phyloP scores from a whole-genome alignment of 73 alveolate species.

The Stentor coeruleus region DNA sequence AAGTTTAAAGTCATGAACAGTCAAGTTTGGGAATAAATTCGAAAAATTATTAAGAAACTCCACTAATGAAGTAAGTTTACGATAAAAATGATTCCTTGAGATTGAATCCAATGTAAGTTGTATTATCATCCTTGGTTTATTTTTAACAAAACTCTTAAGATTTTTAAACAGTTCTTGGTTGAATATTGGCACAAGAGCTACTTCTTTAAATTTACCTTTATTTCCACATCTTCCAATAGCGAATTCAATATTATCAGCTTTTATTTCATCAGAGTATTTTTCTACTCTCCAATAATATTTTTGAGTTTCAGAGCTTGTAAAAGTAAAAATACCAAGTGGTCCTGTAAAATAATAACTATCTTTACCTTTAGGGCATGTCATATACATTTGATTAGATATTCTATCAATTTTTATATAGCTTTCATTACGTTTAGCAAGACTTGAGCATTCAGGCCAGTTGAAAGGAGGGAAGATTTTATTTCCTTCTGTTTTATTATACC shows the following conservation, averaged over 20 bases:
- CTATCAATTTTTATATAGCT: neutral
- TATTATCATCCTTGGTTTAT: neutral
- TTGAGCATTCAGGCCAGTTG: neutral
- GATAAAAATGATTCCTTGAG: neutral
- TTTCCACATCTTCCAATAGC: neutral
- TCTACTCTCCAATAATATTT: neutral
- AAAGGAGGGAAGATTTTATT: neutral
- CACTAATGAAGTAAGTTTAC: slow-evolving; percentile 7
- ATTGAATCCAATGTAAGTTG: neutral
- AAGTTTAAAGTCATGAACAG: neutral
- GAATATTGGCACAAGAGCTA: neutral
- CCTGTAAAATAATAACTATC: neutral
- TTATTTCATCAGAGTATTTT: neutral
- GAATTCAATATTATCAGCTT: neutral
- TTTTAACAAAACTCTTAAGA: neutral
- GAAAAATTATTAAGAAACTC: neutral
- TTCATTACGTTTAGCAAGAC: neutral
- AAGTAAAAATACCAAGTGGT: neutral
- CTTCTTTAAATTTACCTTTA: neutral
- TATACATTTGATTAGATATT: neutral
- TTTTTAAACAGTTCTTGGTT: neutral
- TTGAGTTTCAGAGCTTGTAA: neutral
- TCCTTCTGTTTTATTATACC: neutral
- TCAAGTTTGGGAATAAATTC: neutral
- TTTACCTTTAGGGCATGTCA: neutral